Percentiles rank a stretch among this genome's conserved stretches.
These are phyloP conservation scores for Corrigiola litoralis DNA, from an alignment of 179 eudicot genomes.

Conservation along the genomic window DNA sequence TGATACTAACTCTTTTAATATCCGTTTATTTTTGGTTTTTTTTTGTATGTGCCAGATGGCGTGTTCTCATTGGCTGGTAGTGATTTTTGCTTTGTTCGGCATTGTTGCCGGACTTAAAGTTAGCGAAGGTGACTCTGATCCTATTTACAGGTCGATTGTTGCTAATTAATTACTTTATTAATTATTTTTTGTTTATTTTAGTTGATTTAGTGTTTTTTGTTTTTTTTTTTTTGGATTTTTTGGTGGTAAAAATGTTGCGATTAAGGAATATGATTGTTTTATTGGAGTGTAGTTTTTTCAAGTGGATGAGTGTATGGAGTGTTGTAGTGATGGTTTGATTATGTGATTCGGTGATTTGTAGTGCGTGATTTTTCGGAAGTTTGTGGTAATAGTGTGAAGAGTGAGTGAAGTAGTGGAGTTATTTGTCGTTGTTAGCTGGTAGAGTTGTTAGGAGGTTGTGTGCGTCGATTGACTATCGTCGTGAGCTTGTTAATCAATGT, in stretches of 20 bases:
- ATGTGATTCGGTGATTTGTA: too few species aligned
- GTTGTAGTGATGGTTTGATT: too few species aligned
- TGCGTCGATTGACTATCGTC: too few species aligned
- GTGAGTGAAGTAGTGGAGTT: too few species aligned
- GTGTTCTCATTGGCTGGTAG: conserved; percentile 8
- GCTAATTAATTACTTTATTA: not conserved
- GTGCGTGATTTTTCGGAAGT: too few species aligned
- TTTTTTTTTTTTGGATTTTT: not conserved
- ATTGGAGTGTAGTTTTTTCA: too few species aligned
- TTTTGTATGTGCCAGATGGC: conserved; percentile 17
- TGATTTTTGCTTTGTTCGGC: conserved; percentile 33
- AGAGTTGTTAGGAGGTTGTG: too few species aligned
- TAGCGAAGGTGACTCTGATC: conserved; percentile 80
- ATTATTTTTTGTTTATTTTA: not conserved
- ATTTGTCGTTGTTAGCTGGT: too few species aligned
- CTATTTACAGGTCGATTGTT: conserved; percentile 47
- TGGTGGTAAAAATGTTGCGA: not conserved
- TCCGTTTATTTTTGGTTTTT: not conserved
- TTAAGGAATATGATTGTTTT: conserved; percentile 6
- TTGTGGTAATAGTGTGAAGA: too few species aligned
- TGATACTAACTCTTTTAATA: not conserved
- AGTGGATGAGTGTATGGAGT: too few species aligned
- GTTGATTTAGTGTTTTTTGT: not conserved
- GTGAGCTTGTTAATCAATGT: too few species aligned
- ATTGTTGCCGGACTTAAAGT: conserved; percentile 41